Base-by-base conservation (phyloP, 208 protist species). In the Crithidia fasciculata region DNA sequence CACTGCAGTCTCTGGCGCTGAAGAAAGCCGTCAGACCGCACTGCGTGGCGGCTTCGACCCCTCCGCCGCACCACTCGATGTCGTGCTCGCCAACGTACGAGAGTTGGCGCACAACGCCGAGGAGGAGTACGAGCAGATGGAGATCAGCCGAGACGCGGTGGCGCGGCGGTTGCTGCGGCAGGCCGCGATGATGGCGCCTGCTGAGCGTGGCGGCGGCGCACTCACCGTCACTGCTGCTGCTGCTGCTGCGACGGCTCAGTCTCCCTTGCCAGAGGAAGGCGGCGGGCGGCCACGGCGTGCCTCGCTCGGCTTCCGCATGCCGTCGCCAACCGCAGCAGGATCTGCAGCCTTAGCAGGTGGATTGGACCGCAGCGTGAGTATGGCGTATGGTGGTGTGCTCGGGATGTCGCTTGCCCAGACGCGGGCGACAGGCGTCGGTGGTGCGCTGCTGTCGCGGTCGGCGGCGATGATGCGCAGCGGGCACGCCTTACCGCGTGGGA, bases 111-210 rank as follows among this genome's bases (percentile, higher is more conserved):
- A 56, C 39, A 63, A 53, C 67, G 41, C 62, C 1, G 73, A 72
- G 65, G 59, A 66, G 57, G 66, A 78, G 73, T 69, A 36, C 53
- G 73, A 72, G 28, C 18, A 69, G 9, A 65, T 78, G 12, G 75
- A 69, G 44, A 15, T 72, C n/a, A 45, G 65, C 44, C 45, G 69
- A 19, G 62, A 65, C 16, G 72, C 65, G 9, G 58, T 65, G 47
- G 65, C 78, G 43, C 78, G 68, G 5, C 64, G 67, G 8, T 67
- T 82, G 5, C 72, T 82, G 56, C 67, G 69, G 52, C 67, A 82
- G 61, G 73, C 67, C 19, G 78, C 68, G 15, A 53, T 74, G 73
- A 55, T 72, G 57, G 59, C 47, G 19, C 67, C 73, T 3, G 52
- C 40, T 5, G 67, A 71, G 10, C 64, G 61, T n/a, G 50, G 15